Conservation (phyloP, 2,329 filamentous ascomycete genomes). For the Exophiala dermatitidis region DNA sequence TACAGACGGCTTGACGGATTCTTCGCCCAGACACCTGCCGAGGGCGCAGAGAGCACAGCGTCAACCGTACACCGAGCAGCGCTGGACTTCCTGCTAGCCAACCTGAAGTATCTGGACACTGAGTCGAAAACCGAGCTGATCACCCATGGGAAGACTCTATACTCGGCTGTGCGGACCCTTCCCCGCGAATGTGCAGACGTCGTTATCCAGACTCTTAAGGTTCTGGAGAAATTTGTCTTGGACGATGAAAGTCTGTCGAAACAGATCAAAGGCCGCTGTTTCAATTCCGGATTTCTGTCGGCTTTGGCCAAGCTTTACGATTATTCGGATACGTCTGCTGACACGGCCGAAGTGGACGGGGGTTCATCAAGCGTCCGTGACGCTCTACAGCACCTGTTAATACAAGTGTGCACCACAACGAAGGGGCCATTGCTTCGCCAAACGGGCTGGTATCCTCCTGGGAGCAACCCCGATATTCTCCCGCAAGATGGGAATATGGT, state of each 20-base stretch:
- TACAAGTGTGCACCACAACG: conserved; percentile 65
- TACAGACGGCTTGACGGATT: conserved; percentile 75
- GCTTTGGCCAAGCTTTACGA: conserved; percentile 66
- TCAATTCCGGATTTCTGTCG: conserved; percentile 67
- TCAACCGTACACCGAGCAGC: conserved; percentile 73
- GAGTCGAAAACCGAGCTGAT: conserved; percentile 76
- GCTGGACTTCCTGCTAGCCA: conserved; percentile 69
- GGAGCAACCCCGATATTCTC: conserved; percentile 53
- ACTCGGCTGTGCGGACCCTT: conserved; percentile 67
- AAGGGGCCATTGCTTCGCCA: conserved; percentile 67
- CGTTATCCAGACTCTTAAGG: conserved; percentile 65
- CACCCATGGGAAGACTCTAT: conserved; percentile 62
- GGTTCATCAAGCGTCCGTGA: conserved; percentile 53
- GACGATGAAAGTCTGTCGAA: conserved; percentile 66
- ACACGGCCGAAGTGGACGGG: conserved; percentile 37
- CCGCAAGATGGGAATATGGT: conserved; percentile 45
- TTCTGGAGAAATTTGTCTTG: conserved; percentile 63
- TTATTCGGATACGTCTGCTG: conserved; percentile 36
- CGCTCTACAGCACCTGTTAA: conserved; percentile 66
- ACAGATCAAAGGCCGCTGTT: conserved; percentile 64
- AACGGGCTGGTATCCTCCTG: conserved; percentile 76
- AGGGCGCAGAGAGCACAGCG: conserved; percentile 51
- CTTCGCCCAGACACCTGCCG: conserved; percentile 58
- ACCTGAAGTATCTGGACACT: conserved; percentile 68
- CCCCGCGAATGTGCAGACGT: conserved; percentile 69